Evolutionary conservation across 805 yeast genomes (phyloP), one percentile per base, ranked within the genome.

Genomic region (Metschnikowia gelsemii): DNA sequence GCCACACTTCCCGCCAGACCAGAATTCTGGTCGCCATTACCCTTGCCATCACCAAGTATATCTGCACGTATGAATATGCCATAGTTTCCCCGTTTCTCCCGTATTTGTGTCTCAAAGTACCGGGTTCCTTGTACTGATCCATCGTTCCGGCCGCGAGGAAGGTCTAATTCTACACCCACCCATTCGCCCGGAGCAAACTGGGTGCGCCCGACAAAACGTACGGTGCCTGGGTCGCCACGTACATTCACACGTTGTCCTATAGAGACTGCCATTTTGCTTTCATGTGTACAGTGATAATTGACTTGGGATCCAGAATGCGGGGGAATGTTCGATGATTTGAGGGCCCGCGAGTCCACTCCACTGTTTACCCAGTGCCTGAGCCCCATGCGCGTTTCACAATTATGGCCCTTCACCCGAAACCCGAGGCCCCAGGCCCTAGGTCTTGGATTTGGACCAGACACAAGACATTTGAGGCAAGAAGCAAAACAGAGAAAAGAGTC

Each of bases 111-210:
- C n/a, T 61, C 56, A 33, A 78, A 78, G 55, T 78, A 78, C 39
- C 57, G 37, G 2, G 61, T 53, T 0, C 73, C 78, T 14, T 66
- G 57, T 0, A 78, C 69, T 0, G 72, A 55, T 1, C 82, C 82
- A 44, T 76, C 63, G 40, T 78, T 78, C 48, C 70, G 73, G 1
- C 82, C 82, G 1, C 26, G 43, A 0, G 70, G 60, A 1, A 42
- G 41, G 9, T 64, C 66, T 17, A 78, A 54, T 35, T 74, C 77
- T 2, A 77, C 52, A 1, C 82, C 82, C 3, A 72, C 57, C 82
- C 82, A 76, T 1, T 43, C 38, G 0, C 87, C 88, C 0, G 72
- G 62, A 2, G 85, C 79, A 63, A 83, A 83, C 34, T 73, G 48
- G 0, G 87, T 78, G 11, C 50, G 39, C 0, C 88, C 88, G 2